Evolutionary conservation across 148 eudicot species (phyloP).

Genomic region (Fagopyrum esculentum): DNA sequence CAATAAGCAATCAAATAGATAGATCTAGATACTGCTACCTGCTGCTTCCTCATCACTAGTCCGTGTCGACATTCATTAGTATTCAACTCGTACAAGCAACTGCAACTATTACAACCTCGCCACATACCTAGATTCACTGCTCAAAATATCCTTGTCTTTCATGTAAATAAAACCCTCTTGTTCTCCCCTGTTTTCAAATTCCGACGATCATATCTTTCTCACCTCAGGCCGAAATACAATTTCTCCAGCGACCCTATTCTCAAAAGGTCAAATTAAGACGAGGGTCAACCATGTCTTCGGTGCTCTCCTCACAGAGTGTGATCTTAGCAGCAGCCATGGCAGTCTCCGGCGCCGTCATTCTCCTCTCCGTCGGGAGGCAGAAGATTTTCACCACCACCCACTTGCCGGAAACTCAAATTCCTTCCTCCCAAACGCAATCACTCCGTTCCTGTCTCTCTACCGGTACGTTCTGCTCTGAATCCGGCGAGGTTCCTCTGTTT

Average conservation of each 20-base stretch:
- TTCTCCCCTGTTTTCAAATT: background rate
- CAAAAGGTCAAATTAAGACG: background rate
- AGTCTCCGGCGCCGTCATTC: slow-evolving; percentile 49
- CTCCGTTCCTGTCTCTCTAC: slow-evolving; percentile 50
- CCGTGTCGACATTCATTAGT: background rate
- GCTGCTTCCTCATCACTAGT: background rate
- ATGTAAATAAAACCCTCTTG: background rate
- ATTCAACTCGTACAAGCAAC: background rate
- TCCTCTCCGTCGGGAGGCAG: slow-evolving; percentile 31
- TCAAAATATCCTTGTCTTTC: background rate
- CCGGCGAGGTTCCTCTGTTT: background rate
- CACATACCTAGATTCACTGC: background rate
- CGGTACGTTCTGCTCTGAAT: slow-evolving; percentile 18
- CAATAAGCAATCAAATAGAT: background rate
- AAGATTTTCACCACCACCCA: slow-evolving; percentile 22
- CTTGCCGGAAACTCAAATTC: slow-evolving; percentile 12
- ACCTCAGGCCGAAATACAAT: background rate
- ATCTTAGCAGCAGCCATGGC: slow-evolving; percentile 62
- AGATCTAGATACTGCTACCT: background rate
- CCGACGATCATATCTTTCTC: background rate
- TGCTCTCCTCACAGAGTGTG: slow-evolving; percentile 38
- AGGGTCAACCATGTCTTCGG: slow-evolving; percentile 24
- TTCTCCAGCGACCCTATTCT: background rate
- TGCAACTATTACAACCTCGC: background rate
- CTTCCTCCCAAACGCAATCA: slow-evolving; percentile 12